Conservation (phyloP, 1,284 basidiomycete species). For the Ceratobasidium sp. region DNA sequence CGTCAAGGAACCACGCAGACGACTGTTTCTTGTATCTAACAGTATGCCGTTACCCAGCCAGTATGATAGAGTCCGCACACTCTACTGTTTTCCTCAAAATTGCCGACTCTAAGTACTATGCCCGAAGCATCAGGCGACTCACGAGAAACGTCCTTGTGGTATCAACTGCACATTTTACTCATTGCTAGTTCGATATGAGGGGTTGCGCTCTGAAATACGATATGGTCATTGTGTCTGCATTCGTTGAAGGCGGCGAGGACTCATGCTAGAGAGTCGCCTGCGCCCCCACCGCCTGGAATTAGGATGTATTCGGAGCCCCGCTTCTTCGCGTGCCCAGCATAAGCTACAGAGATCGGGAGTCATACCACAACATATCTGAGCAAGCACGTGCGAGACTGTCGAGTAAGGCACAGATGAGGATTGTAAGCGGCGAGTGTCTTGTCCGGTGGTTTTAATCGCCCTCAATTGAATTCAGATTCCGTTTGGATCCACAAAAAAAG, state of each 20-base stretch:
- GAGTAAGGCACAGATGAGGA: too few relatives aligned
- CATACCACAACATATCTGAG: too few relatives aligned
- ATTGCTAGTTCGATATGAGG: conserved; percentile 41
- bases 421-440: too few relatives aligned
- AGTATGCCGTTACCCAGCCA: conserved; percentile 53
- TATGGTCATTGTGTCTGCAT: conserved; percentile 32
- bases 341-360: too few relatives aligned
- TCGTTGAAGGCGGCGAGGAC: conserved; percentile 27
- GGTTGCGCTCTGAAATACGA: conserved; percentile 34
- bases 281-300: conserved; percentile 20
- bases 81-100: too few relatives aligned
- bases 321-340: conserved; percentile 12
- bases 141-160: conserved; percentile 42
- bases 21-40: conserved; percentile 56
- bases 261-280: conserved; percentile 31
- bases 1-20: conserved; percentile 54
- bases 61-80: conserved; percentile 52
- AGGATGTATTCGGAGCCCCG: conserved; percentile 18
- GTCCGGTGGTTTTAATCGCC: too few relatives aligned
- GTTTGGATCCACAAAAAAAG: too few relatives aligned
- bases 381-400: too few relatives aligned
- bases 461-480: too few relatives aligned
- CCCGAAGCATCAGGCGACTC: too few relatives aligned
- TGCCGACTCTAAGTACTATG: too few relatives aligned
- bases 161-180: conserved; percentile 33